A percentile compares a stretch with the other conserved stretches of the same genome.
Conservation (phyloP, 768 basidiomycete genomes). For the Dioszegia hungarica region DNA sequence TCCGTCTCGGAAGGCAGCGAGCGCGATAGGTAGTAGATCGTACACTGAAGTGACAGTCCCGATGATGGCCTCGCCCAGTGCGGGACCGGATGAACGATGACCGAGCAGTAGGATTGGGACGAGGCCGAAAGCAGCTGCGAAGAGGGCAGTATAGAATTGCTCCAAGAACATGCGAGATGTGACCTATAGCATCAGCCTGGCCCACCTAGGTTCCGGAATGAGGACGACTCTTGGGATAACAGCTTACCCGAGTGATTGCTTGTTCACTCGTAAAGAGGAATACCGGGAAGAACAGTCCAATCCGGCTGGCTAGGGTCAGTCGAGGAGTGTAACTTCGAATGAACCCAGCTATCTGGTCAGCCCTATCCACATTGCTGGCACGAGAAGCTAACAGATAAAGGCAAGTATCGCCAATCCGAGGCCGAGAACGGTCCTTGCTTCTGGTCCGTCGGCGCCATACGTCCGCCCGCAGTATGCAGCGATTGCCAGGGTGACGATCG, state of each 20-base stretch:
- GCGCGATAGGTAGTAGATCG: slow-evolving; percentile 23
- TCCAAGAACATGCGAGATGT: slow-evolving; percentile 16
- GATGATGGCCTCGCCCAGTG: slow-evolving; percentile 16
- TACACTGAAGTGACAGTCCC: slow-evolving; percentile 10
- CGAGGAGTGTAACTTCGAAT: slow-evolving; percentile 21
- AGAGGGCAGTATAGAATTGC: slow-evolving; percentile 29
- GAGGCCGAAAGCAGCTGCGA: slow-evolving; percentile 31
- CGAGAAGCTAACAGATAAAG: slow-evolving; percentile 22
- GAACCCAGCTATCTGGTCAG: slow-evolving; percentile 26
- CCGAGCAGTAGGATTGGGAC: slow-evolving; percentile 22
- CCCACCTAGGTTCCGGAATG: background rate
- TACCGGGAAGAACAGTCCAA: slow-evolving; percentile 36
- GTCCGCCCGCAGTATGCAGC: slow-evolving; percentile 23
- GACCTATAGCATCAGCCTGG: slow-evolving; percentile 15
- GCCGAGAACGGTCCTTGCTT: slow-evolving; percentile 25
- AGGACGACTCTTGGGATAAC: background rate
- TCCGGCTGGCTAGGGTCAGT: slow-evolving; percentile 27
- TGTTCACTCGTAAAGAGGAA: slow-evolving; percentile 32
- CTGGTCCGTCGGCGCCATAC: slow-evolving; percentile 24
- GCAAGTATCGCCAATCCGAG: slow-evolving; percentile 28
- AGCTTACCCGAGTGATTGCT: slow-evolving; percentile 13
- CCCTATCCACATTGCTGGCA: background rate
- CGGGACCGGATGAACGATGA: slow-evolving; percentile 13
- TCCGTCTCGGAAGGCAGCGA: slow-evolving; percentile 4
- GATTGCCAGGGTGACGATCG: slow-evolving; percentile 24